phyloP scores from a whole-genome alignment of 208 protist genomes.

The Kentomonas sorsogonicus region DNA sequence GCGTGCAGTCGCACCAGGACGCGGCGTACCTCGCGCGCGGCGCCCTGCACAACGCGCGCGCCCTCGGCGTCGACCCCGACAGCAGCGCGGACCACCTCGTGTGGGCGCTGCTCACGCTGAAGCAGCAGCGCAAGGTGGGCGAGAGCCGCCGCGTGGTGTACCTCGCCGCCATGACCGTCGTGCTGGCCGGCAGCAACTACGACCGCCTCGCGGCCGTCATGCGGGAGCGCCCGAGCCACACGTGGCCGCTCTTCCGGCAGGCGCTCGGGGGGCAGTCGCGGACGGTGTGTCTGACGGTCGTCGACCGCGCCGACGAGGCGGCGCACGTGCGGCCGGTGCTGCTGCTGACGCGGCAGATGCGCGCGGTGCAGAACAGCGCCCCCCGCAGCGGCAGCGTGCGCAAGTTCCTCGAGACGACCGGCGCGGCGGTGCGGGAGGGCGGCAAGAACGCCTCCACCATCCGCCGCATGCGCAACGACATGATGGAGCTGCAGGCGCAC shows the following conservation, averaged over 20 bases:
- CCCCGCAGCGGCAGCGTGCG: constrained; percentile 29
- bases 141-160: constrained; percentile 15
- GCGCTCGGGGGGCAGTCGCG: constrained; percentile 28
- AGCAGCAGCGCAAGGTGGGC: constrained; percentile 14
- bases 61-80: constrained; percentile 21
- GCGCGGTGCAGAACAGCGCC: constrained; percentile 14
- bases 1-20: constrained; percentile 16
- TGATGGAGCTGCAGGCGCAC: constrained; percentile 15
- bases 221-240: neutral
- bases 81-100: constrained; percentile 19
- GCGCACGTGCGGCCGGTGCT: constrained; percentile 10
- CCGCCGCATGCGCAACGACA: constrained; percentile 12
- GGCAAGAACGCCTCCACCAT: neutral
- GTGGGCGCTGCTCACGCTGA: constrained; percentile 24
- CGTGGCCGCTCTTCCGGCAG: constrained; percentile 26
- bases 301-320: constrained; percentile 16
- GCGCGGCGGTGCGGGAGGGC: constrained; percentile 4
- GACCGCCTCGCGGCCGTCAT: constrained; percentile 15
- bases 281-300: constrained; percentile 18
- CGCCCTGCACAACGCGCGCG: constrained; percentile 27
- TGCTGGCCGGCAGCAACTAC: constrained; percentile 29
- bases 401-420: constrained; percentile 16
- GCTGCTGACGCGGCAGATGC: constrained; percentile 14
- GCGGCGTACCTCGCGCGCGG: constrained; percentile 19
- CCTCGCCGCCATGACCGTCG: constrained; percentile 32